phyloP scores from a whole-genome alignment of 352 stramenopile genomes.

The Pythium sp. region DNA sequence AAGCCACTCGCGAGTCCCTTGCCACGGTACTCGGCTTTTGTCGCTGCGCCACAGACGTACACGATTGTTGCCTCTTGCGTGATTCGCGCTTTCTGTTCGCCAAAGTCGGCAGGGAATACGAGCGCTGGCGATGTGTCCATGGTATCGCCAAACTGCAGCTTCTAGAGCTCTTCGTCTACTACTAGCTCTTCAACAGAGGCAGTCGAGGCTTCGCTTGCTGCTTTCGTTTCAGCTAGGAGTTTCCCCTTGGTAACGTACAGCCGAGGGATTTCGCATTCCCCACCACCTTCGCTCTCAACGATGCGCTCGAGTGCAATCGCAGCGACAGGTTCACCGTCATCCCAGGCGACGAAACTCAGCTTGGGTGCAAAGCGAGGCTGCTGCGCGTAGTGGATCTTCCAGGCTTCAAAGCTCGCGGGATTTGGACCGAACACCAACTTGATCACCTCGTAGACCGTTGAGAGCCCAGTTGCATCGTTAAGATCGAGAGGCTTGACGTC shows the following conservation, averaged over 20 bases:
- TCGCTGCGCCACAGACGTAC: slow-evolving; percentile 3
- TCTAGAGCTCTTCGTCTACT: not conserved
- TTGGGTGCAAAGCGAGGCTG: slow-evolving; percentile 18
- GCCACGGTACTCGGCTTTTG: not conserved
- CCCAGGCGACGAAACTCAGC: slow-evolving; percentile 12
- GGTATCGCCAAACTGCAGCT: not conserved
- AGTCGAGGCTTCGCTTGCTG: not conserved
- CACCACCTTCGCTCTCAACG: slow-evolving; percentile 4
- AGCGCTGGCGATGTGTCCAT: not conserved
- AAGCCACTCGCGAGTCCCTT: not conserved
- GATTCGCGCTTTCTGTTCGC: not conserved
- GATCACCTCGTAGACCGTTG: slow-evolving; percentile 13
- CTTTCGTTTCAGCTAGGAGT: not conserved
- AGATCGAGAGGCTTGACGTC: slow-evolving; percentile 10
- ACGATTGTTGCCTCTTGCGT: not conserved
- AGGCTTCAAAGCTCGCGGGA: slow-evolving; percentile 15
- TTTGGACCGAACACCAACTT: slow-evolving; percentile 11
- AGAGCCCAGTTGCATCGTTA: not conserved
- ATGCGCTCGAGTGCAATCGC: slow-evolving; percentile 1
- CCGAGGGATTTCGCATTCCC: not conserved
- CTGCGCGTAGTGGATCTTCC: slow-evolving; percentile 20
- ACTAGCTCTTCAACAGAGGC: not conserved
- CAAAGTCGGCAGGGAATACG: not conserved
- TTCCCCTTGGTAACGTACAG: not conserved
- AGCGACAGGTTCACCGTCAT: not conserved